Percentiles rank a stretch among this genome's conserved stretches.
phyloP scores from a whole-genome alignment of 2,329 filamentous ascomycete genomes.

The Orbilia brochopaga region DNA sequence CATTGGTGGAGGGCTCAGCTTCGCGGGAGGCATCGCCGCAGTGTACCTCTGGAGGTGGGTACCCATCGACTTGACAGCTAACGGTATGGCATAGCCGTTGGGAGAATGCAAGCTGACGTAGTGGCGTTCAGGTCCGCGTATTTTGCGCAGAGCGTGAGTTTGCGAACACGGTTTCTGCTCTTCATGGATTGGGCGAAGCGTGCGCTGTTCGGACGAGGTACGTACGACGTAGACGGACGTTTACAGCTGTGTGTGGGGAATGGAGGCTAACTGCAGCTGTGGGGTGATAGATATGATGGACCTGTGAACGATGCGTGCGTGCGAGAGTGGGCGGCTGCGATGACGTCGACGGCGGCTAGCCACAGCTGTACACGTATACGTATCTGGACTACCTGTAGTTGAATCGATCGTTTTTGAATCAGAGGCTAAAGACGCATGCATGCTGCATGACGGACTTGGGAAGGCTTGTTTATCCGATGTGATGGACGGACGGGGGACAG shows the following conservation, averaged over 20 bases:
- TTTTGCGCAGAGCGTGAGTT: constrained; percentile 95
- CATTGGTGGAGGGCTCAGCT: constrained; percentile 69
- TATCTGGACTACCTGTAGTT: too few species aligned
- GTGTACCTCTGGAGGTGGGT: constrained; percentile 92
- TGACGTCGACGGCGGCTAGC: too few species aligned
- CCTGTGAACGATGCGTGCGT: constrained; percentile 12
- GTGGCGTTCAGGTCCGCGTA: constrained; percentile 65
- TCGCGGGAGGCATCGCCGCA: constrained; percentile 83
- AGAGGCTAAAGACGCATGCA: too few species aligned
- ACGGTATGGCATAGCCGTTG: too few species aligned
- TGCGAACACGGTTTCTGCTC: constrained; percentile 83
- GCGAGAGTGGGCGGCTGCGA: not conserved
- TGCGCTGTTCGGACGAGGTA: constrained; percentile 92
- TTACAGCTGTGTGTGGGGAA: not conserved
- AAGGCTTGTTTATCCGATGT: too few species aligned
- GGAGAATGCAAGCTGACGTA: too few species aligned
- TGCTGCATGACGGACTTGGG: too few species aligned
- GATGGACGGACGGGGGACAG: too few species aligned
- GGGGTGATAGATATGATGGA: constrained; percentile 46
- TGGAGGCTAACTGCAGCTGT: constrained; percentile 2
- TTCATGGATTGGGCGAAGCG: constrained; percentile 99
- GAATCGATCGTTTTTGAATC: too few species aligned
- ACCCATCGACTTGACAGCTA: too few species aligned
- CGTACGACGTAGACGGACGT: constrained; percentile 56
- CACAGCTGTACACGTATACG: too few species aligned